A percentile compares a stretch with the other conserved stretches of the same genome.
Conservation (phyloP, 2,329 filamentous ascomycete species). For the Epichloe bromicola region DNA sequence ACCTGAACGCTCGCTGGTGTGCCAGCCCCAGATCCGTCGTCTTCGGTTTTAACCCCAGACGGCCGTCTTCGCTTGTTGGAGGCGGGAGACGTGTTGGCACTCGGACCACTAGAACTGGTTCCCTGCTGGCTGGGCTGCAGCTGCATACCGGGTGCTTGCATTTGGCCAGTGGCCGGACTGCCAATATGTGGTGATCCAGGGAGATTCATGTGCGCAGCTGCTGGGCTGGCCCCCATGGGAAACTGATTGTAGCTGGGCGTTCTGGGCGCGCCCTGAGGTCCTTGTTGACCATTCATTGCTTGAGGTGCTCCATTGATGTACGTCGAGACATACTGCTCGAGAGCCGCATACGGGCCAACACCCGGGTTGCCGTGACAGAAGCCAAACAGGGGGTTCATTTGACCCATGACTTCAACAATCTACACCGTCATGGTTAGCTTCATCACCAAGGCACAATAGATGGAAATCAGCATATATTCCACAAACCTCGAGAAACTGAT, state of each 20-base stretch:
- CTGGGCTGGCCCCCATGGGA: slow-evolving; percentile 46
- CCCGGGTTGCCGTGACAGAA: slow-evolving; percentile 42
- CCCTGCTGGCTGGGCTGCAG: slow-evolving; percentile 56
- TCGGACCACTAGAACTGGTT: slow-evolving; percentile 51
- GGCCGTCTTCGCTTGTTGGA: slow-evolving; percentile 46
- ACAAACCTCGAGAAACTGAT: slow-evolving; percentile 50
- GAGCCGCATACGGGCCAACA: slow-evolving; percentile 42
- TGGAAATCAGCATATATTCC: neutral
- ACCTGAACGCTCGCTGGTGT: slow-evolving; percentile 35
- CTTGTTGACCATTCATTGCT: slow-evolving; percentile 35
- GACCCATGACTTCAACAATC: slow-evolving; percentile 53
- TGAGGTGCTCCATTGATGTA: slow-evolving; percentile 29
- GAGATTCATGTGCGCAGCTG: slow-evolving; percentile 44
- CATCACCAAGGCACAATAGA: slow-evolving; percentile 5
- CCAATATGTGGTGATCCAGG: slow-evolving; percentile 48
- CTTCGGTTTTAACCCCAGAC: slow-evolving; percentile 44
- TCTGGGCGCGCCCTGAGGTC: slow-evolving; percentile 31
- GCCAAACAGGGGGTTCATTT: slow-evolving; percentile 51
- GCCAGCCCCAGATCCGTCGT: slow-evolving; percentile 36
- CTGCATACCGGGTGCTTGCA: slow-evolving; percentile 54
- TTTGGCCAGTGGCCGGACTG: slow-evolving; percentile 47
- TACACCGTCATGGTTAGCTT: slow-evolving; percentile 17
- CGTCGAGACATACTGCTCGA: slow-evolving; percentile 45
- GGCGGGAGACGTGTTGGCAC: slow-evolving; percentile 52
- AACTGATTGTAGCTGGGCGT: slow-evolving; percentile 46